Base-by-base conservation (phyloP, 441 rosid species). In the Brassica balearica region DNA sequence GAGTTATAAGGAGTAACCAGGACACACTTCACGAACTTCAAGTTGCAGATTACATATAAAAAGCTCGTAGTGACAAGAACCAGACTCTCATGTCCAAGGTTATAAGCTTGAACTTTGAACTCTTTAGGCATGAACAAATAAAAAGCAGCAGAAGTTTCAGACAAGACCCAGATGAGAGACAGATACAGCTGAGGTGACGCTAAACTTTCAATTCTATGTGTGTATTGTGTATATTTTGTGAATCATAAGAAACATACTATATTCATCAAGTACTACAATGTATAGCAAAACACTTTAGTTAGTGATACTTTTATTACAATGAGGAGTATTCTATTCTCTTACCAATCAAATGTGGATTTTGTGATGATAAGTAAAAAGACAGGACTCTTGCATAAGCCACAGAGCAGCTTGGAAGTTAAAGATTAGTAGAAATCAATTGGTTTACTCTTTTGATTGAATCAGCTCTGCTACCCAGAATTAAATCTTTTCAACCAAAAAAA, bases 1-100 rank as follows among this genome's bases (percentile, higher is more conserved):
- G 93, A 80, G 97, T 84, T 6, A 77, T 95, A 85, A 87, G 85
- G 71, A 87, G 93, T 83, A 81, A 84, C 80, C 76, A 71, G 59
- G 92, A 84, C 77, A 77, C 23, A 17, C 46, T 81, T 53, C 76
- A 78, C 67, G 92, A 87, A 82, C 87, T 88, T 77, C 88, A 86
- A 14, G 84, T 82, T 62, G 90, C 84, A 67, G 90, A 91, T 58
- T 90, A 84, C 69, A 77, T 84, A 1, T 89, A 84, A 80, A 73
- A 61, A 76, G 17, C 71, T 36, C 27, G 58, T 1, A 0, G 15
- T 72, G 69, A 67, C 46, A 68, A 62, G 69, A 43, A 63, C 10
- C 66, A 53, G 3, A 5, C 29, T 19, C 43, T 65, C 25, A 27
- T 58, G 72, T 14, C 64, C 59, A 51, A 65, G 55, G 65, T n/a